Percentiles rank a stretch among this genome's conserved stretches.
phyloP scores from a whole-genome alignment of 306 rosid genomes.

The Acacia confusa region DNA sequence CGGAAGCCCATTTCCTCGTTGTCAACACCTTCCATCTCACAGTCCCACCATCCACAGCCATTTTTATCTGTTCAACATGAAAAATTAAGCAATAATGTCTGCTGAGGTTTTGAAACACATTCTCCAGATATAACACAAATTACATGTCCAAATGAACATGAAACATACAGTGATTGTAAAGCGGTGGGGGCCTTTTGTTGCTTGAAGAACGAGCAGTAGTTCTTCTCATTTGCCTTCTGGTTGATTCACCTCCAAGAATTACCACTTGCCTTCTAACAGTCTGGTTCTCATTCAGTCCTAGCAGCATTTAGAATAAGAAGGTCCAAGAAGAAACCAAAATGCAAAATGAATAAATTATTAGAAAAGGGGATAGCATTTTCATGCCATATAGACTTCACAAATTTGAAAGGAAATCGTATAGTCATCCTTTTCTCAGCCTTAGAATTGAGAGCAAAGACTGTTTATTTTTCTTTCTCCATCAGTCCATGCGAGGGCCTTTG shows the following conservation, averaged over 20 bases:
- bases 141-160: constrained; percentile 11
- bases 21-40: constrained; percentile 86
- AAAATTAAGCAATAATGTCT: constrained; percentile 19
- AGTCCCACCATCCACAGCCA: constrained; percentile 96
- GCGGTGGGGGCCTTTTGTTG: constrained; percentile 49
- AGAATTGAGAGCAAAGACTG: constrained; percentile 12
- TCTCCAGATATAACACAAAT: not conserved
- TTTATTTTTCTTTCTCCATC: not conserved
- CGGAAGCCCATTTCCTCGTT: constrained; percentile 68
- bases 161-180: constrained; percentile 77
- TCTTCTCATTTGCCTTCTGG: constrained; percentile 44
- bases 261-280: constrained; percentile 42
- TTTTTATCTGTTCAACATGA: constrained; percentile 59
- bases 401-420: constrained; percentile 16
- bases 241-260: constrained; percentile 70
- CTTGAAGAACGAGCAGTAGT: constrained; percentile 22
- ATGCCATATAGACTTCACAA: constrained; percentile 16
- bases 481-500: constrained; percentile 8
- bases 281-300: constrained; percentile 48
- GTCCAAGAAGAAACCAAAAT: constrained; percentile 16
- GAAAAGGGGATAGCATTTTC: not conserved
- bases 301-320: constrained; percentile 15
- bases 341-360: not conserved
- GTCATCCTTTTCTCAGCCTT: constrained; percentile 16
- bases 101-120: not conserved